These are phyloP conservation scores for Phytophthora multivora DNA, from an alignment of 352 stramenopile genomes.

Conservation along the genomic window DNA sequence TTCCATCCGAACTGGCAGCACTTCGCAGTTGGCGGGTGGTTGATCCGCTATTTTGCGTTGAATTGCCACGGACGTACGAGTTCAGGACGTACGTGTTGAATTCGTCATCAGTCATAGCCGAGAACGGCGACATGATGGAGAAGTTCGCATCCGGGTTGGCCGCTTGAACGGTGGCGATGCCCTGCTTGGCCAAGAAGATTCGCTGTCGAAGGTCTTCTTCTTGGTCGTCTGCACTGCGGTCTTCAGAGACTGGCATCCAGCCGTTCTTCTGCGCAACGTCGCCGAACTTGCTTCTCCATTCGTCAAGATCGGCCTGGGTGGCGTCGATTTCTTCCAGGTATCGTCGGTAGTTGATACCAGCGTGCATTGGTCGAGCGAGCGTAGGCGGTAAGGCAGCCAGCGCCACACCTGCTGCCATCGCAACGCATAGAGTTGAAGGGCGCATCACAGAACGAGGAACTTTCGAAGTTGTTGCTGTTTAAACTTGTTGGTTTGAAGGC, in stretches of 20 bases:
- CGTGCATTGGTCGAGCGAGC: conserved; percentile 41
- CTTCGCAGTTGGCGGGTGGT: conserved; percentile 21
- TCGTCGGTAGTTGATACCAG: conserved; percentile 50
- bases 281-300: conserved; percentile 42
- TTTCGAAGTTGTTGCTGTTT: conserved; percentile 7
- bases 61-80: conserved; percentile 40
- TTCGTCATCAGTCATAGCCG: conserved; percentile 44
- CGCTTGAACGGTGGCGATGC: conserved; percentile 35
- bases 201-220: conserved; percentile 54
- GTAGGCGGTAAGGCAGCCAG: conserved; percentile 1
- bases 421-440: conserved; percentile 14
- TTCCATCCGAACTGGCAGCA: conserved; percentile 13
- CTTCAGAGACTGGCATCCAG: conserved; percentile 40
- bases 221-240: conserved; percentile 40
- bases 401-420: not conserved
- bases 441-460: conserved; percentile 15
- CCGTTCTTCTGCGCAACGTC: conserved; percentile 39
- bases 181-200: conserved; percentile 55
- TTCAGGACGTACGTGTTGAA: conserved; percentile 49
- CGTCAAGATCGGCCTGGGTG: conserved; percentile 40
- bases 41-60: conserved; percentile 12
- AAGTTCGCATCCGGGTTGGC: conserved; percentile 54
- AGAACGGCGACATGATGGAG: conserved; percentile 62
- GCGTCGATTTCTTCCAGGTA: conserved; percentile 49
- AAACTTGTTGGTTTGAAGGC: conserved; percentile 20